Conservation (phyloP, 1,284 basidiomycete species). For the Rhodofomes roseus region DNA sequence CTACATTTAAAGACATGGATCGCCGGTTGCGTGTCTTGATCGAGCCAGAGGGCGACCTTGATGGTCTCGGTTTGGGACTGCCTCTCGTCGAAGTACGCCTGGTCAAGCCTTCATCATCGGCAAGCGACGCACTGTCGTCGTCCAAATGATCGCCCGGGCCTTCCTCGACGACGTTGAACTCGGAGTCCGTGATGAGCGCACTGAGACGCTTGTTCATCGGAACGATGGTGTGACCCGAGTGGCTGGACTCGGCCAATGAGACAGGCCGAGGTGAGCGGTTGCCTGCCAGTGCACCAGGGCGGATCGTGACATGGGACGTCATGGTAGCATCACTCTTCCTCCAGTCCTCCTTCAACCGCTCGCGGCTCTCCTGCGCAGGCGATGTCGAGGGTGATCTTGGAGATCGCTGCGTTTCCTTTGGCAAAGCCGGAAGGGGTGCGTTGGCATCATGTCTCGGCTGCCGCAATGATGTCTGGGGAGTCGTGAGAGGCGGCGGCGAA, state of each 20-base stretch:
- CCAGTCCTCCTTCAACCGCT: conserved; percentile 55
- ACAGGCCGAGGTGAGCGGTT: conserved; percentile 61
- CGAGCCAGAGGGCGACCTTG: conserved; percentile 19
- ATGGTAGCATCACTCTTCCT: conserved; percentile 74
- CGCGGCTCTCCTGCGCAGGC: conserved; percentile 32
- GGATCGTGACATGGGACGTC: conserved; percentile 61
- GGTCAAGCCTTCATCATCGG: conserved; percentile 19
- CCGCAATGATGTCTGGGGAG: conserved; percentile 6
- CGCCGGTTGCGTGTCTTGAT: conserved; percentile 47
- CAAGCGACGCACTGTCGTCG: conserved; percentile 22
- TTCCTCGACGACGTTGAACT: conserved; percentile 44
- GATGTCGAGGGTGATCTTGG: conserved; percentile 27
- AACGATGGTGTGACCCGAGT: conserved; percentile 66
- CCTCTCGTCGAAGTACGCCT: conserved; percentile 5
- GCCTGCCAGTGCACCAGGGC: conserved; percentile 45
- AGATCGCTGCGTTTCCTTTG: conserved; percentile 30
- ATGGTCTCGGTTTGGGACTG: conserved; percentile 16
- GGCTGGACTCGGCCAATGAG: conserved; percentile 70
- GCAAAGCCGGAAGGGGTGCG: conserved; percentile 26
- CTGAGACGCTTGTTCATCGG: conserved; percentile 60
- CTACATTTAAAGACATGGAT: conserved; percentile 58
- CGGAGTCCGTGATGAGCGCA: conserved; percentile 60
- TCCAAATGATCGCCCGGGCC: conserved; percentile 21
- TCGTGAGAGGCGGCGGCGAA: conserved; percentile 10
- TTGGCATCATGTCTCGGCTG: conserved; percentile 14